Evolutionary conservation across 495 filamentous ascomycete genomes (phyloP).

Genomic region (Xylaria palmicola): DNA sequence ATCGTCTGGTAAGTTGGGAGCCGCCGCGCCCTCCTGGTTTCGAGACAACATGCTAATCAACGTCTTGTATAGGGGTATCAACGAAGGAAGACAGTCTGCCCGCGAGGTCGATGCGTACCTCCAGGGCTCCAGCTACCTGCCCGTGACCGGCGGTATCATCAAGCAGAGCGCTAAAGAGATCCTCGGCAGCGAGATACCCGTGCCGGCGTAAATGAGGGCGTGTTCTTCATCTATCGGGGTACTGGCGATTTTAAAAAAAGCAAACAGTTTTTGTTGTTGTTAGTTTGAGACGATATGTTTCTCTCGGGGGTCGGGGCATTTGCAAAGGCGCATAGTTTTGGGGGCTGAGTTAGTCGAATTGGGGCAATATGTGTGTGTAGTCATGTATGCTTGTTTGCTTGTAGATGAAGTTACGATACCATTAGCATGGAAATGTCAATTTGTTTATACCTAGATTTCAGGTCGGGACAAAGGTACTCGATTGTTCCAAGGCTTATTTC

Average conservation of each 20-base stretch:
- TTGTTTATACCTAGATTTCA: not conserved
- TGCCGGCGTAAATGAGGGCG: not conserved
- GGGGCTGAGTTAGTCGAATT: not conserved
- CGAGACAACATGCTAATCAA: constrained; percentile 28
- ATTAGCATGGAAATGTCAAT: not conserved
- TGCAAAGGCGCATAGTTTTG: too few relatives aligned
- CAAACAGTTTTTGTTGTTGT: too few relatives aligned
- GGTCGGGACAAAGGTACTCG: not conserved
- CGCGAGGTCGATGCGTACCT: constrained; percentile 93
- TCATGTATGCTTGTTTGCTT: not conserved
- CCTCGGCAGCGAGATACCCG: constrained; percentile 37
- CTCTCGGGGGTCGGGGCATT: too few relatives aligned
- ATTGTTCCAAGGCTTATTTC: not conserved
- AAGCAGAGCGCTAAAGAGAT: constrained; percentile 74
- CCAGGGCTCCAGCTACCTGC: constrained; percentile 75
- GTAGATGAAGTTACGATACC: not conserved
- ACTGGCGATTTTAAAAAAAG: too few relatives aligned
- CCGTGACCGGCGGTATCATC: constrained; percentile 93
- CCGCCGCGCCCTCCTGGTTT: not conserved
- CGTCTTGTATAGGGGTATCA: constrained; percentile 93
- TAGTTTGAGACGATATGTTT: too few relatives aligned
- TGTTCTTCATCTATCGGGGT: too few relatives aligned
- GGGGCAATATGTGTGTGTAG: not conserved
- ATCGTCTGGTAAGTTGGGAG: constrained; percentile 87
- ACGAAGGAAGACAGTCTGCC: constrained; percentile 92